Percentiles rank a stretch among this genome's conserved stretches.
phyloP scores from a whole-genome alignment of 148 eudicot species.

The Arctostaphylos glauca region DNA sequence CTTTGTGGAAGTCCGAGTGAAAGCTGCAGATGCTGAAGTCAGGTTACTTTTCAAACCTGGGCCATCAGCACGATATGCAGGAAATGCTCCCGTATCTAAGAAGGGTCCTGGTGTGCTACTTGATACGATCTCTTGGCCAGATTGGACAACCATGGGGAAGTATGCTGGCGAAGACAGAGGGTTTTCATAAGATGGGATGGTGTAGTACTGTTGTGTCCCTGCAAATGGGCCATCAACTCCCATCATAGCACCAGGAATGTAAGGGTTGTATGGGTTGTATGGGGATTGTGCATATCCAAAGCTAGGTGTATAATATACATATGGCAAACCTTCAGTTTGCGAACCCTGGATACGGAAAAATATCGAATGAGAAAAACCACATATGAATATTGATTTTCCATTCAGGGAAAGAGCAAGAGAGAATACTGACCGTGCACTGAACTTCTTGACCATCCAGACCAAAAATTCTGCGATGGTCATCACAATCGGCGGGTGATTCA shows the following conservation, averaged over 20 bases:
- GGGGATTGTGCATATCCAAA: constrained; percentile 82
- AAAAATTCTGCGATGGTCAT: constrained; percentile 69
- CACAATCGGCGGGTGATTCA: constrained; percentile 75
- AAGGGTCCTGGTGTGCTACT: constrained; percentile 44
- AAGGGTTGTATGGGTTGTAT: constrained; percentile 95
- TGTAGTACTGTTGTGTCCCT: constrained; percentile 72
- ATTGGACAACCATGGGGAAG: constrained; percentile 49
- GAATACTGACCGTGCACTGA: constrained; percentile 61
- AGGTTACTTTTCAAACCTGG: constrained; percentile 40
- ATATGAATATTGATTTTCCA: background rate
- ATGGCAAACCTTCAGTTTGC: constrained; percentile 71
- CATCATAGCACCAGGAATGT: constrained; percentile 90
- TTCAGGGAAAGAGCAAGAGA: background rate
- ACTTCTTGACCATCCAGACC: constrained; percentile 81
- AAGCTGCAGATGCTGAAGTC: constrained; percentile 43
- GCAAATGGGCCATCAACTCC: constrained; percentile 70
- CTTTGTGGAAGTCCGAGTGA: constrained; percentile 31
- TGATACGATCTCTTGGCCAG: constrained; percentile 47
- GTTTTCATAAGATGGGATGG: constrained; percentile 64
- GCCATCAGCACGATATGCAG: constrained; percentile 36
- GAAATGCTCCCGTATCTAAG: constrained; percentile 37
- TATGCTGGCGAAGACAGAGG: constrained; percentile 53
- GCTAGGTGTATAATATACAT: constrained; percentile 74
- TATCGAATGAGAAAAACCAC: background rate
- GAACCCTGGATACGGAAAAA: constrained; percentile 47